phyloP scores from a whole-genome alignment of 371 early-diverging fungal species.

The Lichtheimia ornata region DNA sequence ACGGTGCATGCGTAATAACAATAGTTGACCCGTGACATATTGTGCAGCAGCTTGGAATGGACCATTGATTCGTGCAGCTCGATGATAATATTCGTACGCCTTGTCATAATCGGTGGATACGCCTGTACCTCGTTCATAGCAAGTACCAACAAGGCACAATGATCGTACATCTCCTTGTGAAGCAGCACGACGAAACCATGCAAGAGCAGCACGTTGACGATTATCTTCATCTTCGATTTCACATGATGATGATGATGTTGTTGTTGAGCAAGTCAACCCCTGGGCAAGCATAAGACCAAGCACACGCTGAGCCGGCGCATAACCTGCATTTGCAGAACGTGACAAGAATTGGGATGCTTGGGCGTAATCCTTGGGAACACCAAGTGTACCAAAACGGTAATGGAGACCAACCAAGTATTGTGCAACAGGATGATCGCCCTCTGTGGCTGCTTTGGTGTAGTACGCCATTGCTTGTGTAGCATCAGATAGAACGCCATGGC shows the following conservation, averaged over 20 bases:
- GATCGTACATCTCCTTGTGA: conserved; percentile 65
- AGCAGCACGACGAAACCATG: conserved; percentile 71
- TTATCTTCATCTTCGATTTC: too few relatives aligned
- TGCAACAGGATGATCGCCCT: conserved; percentile 31
- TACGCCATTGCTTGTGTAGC: conserved; percentile 31
- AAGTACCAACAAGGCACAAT: conserved; percentile 72
- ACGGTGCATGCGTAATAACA: conserved; percentile 37
- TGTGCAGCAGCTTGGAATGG: conserved; percentile 46
- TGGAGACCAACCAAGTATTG: conserved; percentile 44
- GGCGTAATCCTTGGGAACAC: conserved; percentile 26
- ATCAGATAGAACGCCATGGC: conserved; percentile 32
- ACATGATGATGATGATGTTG: too few relatives aligned
- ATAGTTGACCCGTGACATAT: conserved; percentile 33
- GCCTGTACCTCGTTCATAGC: conserved; percentile 71
- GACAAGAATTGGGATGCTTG: conserved; percentile 32
- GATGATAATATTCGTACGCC: conserved; percentile 70
- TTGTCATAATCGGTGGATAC: conserved; percentile 38
- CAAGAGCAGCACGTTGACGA: conserved; percentile 43
- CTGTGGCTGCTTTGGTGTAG: conserved; percentile 36
- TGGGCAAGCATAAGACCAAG: conserved; percentile 44
- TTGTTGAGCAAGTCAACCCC: neutral
- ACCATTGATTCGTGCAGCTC: conserved; percentile 54
- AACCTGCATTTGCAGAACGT: conserved; percentile 37
- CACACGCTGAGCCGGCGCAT: conserved; percentile 41
- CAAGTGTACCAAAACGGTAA: conserved; percentile 36